Evolutionary conservation across 306 rosid genomes (phyloP).

Genomic region (Hippophae gyantsensis): DNA sequence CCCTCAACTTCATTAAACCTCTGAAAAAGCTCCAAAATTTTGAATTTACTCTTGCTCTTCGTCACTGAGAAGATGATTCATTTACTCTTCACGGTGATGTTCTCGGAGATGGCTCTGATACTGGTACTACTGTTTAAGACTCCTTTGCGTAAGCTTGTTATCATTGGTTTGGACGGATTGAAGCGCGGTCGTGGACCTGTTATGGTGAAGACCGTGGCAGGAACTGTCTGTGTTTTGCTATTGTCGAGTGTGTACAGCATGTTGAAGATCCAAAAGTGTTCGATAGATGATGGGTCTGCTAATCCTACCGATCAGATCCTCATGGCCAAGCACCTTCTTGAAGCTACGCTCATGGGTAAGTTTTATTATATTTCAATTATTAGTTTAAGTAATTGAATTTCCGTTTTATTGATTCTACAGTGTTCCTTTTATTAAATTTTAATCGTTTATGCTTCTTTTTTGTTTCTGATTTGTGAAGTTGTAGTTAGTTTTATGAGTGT

Average conservation of each 20-base stretch:
- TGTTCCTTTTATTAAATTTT: not conserved
- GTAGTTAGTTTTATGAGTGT: not conserved
- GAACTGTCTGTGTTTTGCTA: conserved; percentile 42
- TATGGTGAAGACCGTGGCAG: conserved; percentile 65
- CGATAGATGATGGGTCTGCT: conserved; percentile 42
- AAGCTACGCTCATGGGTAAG: conserved; percentile 87
- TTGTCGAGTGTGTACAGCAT: conserved; percentile 46
- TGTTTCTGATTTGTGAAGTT: not conserved
- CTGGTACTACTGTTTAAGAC: conserved; percentile 57
- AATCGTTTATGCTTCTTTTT: not conserved
- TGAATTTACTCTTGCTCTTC: no score
- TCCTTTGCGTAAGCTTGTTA: conserved; percentile 72
- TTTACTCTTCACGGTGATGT: conserved; percentile 45
- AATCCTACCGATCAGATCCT: conserved; percentile 97
- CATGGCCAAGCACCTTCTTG: conserved; percentile 71
- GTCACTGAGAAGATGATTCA: conserved; percentile 42
- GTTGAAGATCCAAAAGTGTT: conserved; percentile 48
- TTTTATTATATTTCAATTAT: not conserved
- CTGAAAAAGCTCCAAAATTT: no score
- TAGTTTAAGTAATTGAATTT: not conserved
- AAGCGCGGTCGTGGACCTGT: conserved; percentile 81
- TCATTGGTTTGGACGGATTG: conserved; percentile 60
- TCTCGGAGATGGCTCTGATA: conserved; percentile 51
- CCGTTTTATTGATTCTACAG: not conserved
- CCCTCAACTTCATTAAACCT: no score